These are phyloP conservation scores for Venturiaceae sp. DNA, from an alignment of 2,329 filamentous ascomycete genomes.

Conservation along the genomic window DNA sequence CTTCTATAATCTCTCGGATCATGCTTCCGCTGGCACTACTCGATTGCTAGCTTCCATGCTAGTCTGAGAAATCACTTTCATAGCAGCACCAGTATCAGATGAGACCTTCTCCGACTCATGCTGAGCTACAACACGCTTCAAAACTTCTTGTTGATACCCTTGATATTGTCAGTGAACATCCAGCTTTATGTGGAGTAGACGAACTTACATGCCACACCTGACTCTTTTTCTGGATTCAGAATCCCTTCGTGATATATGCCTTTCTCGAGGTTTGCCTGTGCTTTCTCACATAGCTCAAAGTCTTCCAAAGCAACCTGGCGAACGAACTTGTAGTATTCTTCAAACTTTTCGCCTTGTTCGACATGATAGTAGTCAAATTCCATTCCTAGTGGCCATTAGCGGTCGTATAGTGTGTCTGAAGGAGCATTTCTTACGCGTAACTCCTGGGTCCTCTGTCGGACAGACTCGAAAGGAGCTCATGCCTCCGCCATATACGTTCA, in stretches of 20 bases:
- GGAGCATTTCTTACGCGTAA: slow-evolving; percentile 37
- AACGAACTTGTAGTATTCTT: slow-evolving; percentile 47
- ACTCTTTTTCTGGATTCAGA: slow-evolving; percentile 46
- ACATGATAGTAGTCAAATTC: slow-evolving; percentile 51
- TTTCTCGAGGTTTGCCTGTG: slow-evolving; percentile 42
- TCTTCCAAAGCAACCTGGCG: slow-evolving; percentile 47
- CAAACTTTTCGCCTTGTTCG: slow-evolving; percentile 41
- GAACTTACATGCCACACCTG: slow-evolving; percentile 40
- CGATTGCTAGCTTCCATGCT: background rate
- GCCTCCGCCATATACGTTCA: slow-evolving; percentile 49
- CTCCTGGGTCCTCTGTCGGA: slow-evolving; percentile 38
- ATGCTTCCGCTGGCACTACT: background rate
- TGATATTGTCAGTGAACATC: slow-evolving; percentile 9
- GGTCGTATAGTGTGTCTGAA: background rate
- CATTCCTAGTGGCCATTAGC: background rate
- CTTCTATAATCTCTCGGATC: background rate
- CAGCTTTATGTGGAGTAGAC: slow-evolving; percentile 10
- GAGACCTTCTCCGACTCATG: slow-evolving; percentile 25
- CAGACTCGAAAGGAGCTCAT: slow-evolving; percentile 48
- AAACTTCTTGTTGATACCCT: slow-evolving; percentile 38
- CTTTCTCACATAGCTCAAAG: slow-evolving; percentile 47
- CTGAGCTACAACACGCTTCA: slow-evolving; percentile 34
- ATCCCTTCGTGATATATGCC: slow-evolving; percentile 47
- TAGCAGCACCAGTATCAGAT: background rate
- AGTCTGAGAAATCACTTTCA: background rate